These are phyloP conservation scores for Oryza nivara DNA, from an alignment of 176 grass and related monocot species.

Conservation along the genomic window DNA sequence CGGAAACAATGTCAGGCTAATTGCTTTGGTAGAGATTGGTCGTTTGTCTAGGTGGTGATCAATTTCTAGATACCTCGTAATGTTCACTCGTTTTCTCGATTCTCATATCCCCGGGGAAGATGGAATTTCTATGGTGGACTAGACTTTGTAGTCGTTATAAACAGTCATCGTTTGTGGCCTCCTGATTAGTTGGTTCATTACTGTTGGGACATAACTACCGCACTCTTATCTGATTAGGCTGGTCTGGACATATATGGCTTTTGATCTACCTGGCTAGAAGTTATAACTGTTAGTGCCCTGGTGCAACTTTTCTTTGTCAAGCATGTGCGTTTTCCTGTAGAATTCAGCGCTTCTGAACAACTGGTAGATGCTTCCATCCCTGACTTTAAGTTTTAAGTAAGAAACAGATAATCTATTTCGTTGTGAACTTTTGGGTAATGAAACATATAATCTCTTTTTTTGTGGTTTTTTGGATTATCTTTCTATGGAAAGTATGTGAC, in stretches of 20 bases:
- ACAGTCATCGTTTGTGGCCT: background rate
- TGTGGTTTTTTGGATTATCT: background rate
- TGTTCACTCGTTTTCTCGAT: constrained; percentile 38
- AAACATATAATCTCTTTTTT: background rate
- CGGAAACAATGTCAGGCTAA: constrained; percentile 15
- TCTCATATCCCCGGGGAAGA: background rate
- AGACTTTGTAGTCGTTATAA: constrained; percentile 8
- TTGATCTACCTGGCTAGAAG: background rate
- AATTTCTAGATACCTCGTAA: constrained; percentile 32
- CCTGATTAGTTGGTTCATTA: background rate
- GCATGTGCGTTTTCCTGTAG: background rate
- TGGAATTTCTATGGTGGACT: constrained; percentile 9
- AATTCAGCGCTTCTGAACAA: background rate
- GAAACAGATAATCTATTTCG: background rate
- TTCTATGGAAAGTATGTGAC: background rate
- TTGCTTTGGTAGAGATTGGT: constrained; percentile 30
- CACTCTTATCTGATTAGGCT: background rate
- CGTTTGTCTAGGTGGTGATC: constrained; percentile 16
- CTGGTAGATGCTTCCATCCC: background rate
- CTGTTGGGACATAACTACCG: background rate
- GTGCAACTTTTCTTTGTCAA: background rate
- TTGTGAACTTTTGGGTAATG: background rate
- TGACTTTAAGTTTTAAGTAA: background rate
- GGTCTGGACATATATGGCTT: background rate
- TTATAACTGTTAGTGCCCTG: background rate